Evolutionary conservation across 108 stramenopile genomes (phyloP), one percentile per base, ranked within the genome.

Genomic region (Cylindrotheca closterium): DNA sequence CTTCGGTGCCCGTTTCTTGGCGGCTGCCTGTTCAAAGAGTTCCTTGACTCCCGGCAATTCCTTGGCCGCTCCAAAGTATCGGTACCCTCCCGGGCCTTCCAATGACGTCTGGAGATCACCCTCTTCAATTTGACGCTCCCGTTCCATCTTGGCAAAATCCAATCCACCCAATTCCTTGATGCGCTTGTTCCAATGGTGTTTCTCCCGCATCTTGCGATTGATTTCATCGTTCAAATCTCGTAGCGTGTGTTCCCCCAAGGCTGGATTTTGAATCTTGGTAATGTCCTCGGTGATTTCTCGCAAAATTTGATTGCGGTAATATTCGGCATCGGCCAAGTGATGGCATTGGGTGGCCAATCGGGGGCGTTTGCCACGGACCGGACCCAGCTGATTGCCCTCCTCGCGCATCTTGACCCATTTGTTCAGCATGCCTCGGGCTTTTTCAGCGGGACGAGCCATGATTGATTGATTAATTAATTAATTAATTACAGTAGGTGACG

Each of bases 391-490:
- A 58, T 81, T 86, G 65, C 71, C 85, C 48, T 55, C 74, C 56
- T 93, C 88, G 48, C 94, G 87, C 92, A 97, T 93, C 23, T 80
- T 77, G 47, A 91, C 86, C 97, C 97, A 98, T 70, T 98, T 98
- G 82, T 96, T 98, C 56, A 98, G 71, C 94, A 98, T 96, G 55
- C 84, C 79, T 53, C 94, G 88, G 47, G 98, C 95, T 61, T 96
- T 97, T 79, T 98, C 98, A 55, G 96, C 98, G 31, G 96, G 96
- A 52, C 98, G 89, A 7, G 98, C 98, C 98, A 98, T 98, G 67
- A 46, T 86, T 32, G 31, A 56, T 51, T 51, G 51, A 51, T 5
- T 51, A n/a, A n/a, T n/a, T n/a, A n/a, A 15, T 8, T 45, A 45
- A 8, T 45, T 45, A n/a, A n/a, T n/a, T n/a, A n/a, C n/a, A n/a